A percentile compares a stretch with the other conserved stretches of the same genome.
phyloP scores from a whole-genome alignment of 371 early-diverging fungal genomes.

The Lichtheimia ramosa region DNA sequence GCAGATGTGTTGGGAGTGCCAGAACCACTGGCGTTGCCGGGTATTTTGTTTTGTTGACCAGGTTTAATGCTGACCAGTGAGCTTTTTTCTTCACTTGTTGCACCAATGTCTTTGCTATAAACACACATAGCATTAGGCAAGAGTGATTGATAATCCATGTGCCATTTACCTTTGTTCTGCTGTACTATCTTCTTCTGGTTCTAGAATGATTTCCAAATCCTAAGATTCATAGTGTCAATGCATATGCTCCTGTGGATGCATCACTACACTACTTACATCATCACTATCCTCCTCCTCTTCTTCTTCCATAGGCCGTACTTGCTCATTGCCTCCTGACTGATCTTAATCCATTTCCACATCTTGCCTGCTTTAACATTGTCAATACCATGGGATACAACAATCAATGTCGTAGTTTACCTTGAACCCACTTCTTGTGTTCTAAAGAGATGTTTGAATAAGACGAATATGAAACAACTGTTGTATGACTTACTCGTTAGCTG shows the following conservation, averaged over 20 bases:
- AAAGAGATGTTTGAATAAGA: not conserved
- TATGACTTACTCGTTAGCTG: constrained; percentile 23
- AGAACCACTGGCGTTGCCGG: not conserved
- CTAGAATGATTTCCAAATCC: constrained; percentile 72
- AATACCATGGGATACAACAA: not conserved
- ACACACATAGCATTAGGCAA: no score
- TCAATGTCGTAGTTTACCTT: not conserved
- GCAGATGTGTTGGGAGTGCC: constrained; percentile 11
- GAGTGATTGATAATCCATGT: no score
- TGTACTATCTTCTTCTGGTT: constrained; percentile 45
- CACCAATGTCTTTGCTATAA: constrained; percentile 7
- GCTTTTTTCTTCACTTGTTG: constrained; percentile 11
- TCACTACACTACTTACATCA: constrained; percentile 35
- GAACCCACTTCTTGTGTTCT: constrained; percentile 19
- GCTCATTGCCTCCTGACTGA: constrained; percentile 25
- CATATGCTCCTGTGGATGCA: not conserved
- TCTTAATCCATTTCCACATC: constrained; percentile 16
- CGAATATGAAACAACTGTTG: not conserved
- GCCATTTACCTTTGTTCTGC: constrained; percentile 2
- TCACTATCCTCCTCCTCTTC: constrained; percentile 47
- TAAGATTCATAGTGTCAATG: constrained; percentile 13
- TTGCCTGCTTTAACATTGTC: not conserved
- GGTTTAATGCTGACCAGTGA: constrained; percentile 67
- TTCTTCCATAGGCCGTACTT: constrained; percentile 28
- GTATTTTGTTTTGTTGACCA: constrained; percentile 34